Evolutionary conservation across 495 filamentous ascomycete genomes (phyloP).

Genomic region (Aspergillus saccharolyticus): DNA sequence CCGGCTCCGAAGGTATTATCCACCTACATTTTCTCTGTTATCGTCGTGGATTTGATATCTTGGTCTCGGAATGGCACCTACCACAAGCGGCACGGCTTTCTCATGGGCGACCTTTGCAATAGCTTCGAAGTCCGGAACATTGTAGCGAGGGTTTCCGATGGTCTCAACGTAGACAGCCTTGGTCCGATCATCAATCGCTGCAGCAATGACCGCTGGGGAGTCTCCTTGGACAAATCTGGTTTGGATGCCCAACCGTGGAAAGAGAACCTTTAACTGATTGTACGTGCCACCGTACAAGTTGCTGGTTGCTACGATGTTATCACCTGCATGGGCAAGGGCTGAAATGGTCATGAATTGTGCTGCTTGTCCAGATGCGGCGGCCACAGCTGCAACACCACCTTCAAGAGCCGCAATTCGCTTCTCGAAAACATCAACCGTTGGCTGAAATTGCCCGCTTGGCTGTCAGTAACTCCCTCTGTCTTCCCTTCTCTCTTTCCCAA

Average conservation of each 20-base stretch:
- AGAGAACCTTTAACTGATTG: slow-evolving; percentile 93
- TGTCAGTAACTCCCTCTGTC: not conserved
- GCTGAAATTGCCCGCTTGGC: slow-evolving; percentile 40
- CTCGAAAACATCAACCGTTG: slow-evolving; percentile 96
- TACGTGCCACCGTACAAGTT: slow-evolving; percentile 97
- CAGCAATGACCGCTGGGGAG: slow-evolving; percentile 73
- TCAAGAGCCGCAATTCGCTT: slow-evolving; percentile 95
- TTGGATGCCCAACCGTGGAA: slow-evolving; percentile 79
- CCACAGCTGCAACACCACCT: slow-evolving; percentile 86
- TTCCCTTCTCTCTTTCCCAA: not conserved
- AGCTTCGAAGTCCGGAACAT: slow-evolving; percentile 83
- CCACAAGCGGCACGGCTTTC: slow-evolving; percentile 78
- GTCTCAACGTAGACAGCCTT: slow-evolving; percentile 95
- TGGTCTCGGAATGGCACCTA: slow-evolving; percentile 33
- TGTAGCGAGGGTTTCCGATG: slow-evolving; percentile 95
- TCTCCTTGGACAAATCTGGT: slow-evolving; percentile 91
- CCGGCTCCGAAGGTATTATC: slow-evolving; percentile 99
- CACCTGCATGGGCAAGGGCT: slow-evolving; percentile 74
- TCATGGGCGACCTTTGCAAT: slow-evolving; percentile 77
- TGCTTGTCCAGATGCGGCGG: slow-evolving; percentile 83
- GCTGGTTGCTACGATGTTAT: slow-evolving; percentile 91
- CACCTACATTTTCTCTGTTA: slow-evolving; percentile 44
- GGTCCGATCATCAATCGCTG: slow-evolving; percentile 88
- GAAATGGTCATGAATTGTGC: slow-evolving; percentile 94
- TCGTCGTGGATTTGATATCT: not conserved